Base-by-base conservation (phyloP, 2,329 filamentous ascomycete genomes). In the Thielaviopsis musarum region DNA sequence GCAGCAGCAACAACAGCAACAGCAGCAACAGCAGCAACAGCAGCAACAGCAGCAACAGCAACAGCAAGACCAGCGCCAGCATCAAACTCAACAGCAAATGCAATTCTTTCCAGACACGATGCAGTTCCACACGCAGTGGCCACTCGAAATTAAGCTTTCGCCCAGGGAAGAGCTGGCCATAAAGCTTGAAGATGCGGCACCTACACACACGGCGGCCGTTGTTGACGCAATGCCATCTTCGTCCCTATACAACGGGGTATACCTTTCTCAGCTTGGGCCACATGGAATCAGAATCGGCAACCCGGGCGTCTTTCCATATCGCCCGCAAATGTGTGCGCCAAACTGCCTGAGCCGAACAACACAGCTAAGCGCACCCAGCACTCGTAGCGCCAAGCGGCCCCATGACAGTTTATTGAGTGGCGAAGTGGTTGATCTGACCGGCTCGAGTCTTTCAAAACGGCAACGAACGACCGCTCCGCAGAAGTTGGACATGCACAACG, bases 141-240 rank as follows among this genome's bases (percentile, higher is more conserved):
- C 19, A 5, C 24, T n/a, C 10, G 34, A 59, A 22, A 12, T 28
- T 13, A 52, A 22, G 30, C 21, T 56, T 17, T 12, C 56, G n/a
- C 22, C 28, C 10, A 26, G 24, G 2, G 54, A 62, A 52, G 49
- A 62, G 21, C 51, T 62, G 3, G 15, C 60, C 15, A 26, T 55
- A 7, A 52, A n/a, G 13, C 17, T 62, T 9, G 60, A 62, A 1
- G 54, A 59, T 30, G 54, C 54, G 19, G 38, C 57, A 17, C 54
- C 60, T 3, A 62, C 60, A 5, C 60, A 62, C 38, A 62, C 60
- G 1, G 41, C 60, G 9, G 60, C 60, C 7, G 60, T 62, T 4
- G 26, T 62, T 5, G 60, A 59, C 26, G 60, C 57, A 7, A 62
- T 62, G 53, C 60, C 58, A 15, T 21, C 41, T 24, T 52, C 56